Evolutionary conservation across 2,329 filamentous ascomycete genomes (phyloP).

Genomic region (Aaosphaeria arxii): DNA sequence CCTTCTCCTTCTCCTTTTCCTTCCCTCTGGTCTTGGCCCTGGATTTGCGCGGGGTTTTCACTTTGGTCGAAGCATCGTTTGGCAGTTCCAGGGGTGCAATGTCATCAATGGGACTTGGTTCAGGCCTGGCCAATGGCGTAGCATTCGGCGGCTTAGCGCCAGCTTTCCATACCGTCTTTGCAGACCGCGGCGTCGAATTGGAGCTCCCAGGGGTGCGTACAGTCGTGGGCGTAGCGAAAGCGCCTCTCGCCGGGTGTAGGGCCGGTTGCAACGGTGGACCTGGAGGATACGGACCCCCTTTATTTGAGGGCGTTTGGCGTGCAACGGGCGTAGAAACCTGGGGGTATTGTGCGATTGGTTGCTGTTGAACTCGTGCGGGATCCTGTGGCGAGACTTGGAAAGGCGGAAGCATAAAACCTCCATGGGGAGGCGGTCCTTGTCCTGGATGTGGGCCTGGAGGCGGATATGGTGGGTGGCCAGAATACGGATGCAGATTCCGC

Average conservation of each 20-base stretch:
- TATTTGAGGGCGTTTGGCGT: conserved; percentile 3
- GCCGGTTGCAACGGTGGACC: conserved; percentile 10
- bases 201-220: conserved; percentile 23
- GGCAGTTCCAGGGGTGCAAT: conserved; percentile 11
- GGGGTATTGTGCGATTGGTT: conserved; percentile 23
- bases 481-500: conserved; percentile 29
- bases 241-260: conserved; percentile 18
- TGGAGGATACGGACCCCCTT: conserved; percentile 13
- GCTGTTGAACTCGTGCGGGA: conserved; percentile 36
- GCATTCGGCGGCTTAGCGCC: conserved; percentile 9
- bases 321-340: conserved; percentile 27
- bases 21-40: conserved; percentile 24
- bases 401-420: conserved; percentile 47
- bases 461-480: conserved; percentile 28
- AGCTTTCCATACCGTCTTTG: conserved; percentile 29
- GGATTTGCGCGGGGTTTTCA: conserved; percentile 21
- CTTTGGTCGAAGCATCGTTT: conserved; percentile 17
- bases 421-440: conserved; percentile 37
- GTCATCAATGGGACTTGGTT: conserved; percentile 27
- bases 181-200: conserved; percentile 24
- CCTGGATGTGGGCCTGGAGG: conserved; percentile 28
- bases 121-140: conserved; percentile 20
- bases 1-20: conserved; percentile 15
- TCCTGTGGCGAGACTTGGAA: conserved; percentile 48
- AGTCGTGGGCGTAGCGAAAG: conserved; percentile 24